Conservation (phyloP, 805 yeast species). For the Candida lessepsii region DNA sequence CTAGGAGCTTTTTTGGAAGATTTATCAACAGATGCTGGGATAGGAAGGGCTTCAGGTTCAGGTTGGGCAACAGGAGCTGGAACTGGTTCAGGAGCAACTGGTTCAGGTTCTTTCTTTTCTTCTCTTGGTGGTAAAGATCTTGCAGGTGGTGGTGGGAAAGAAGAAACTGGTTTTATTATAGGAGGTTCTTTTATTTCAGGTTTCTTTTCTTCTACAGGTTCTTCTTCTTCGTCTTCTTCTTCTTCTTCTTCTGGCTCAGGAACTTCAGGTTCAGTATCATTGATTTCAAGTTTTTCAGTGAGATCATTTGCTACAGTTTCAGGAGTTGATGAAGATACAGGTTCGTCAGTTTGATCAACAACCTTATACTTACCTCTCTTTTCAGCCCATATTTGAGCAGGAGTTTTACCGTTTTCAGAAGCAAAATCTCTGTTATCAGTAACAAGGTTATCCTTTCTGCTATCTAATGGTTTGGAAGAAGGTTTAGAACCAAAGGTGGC, state of each 20-base stretch:
- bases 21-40: neutral
- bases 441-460: conserved; percentile 45
- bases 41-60: conserved; percentile 4
- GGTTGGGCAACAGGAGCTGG: conserved; percentile 11
- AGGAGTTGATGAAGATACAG: conserved; percentile 17
- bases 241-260: conserved; percentile 11
- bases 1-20: conserved; percentile 18
- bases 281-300: conserved; percentile 10
- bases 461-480: conserved; percentile 23
- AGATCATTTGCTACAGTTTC: conserved; percentile 19
- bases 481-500: conserved; percentile 39
- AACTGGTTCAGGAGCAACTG: neutral
- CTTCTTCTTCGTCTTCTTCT: conserved; percentile 4
- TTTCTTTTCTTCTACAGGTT: neutral
- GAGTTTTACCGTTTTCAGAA: conserved; percentile 76
- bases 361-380: conserved; percentile 66
- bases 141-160: conserved; percentile 13
- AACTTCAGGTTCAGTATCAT: conserved; percentile 14
- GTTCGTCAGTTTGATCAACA: conserved; percentile 28
- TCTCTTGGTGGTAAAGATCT: conserved; percentile 9
- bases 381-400: conserved; percentile 96
- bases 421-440: conserved; percentile 67
- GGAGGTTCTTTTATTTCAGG: conserved; percentile 5
- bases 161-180: conserved; percentile 9
- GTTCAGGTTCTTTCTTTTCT: conserved; percentile 3